These are phyloP conservation scores for Brachypodium distachyon DNA, from an alignment of 202 grass and related monocot genomes.

Conservation along the genomic window DNA sequence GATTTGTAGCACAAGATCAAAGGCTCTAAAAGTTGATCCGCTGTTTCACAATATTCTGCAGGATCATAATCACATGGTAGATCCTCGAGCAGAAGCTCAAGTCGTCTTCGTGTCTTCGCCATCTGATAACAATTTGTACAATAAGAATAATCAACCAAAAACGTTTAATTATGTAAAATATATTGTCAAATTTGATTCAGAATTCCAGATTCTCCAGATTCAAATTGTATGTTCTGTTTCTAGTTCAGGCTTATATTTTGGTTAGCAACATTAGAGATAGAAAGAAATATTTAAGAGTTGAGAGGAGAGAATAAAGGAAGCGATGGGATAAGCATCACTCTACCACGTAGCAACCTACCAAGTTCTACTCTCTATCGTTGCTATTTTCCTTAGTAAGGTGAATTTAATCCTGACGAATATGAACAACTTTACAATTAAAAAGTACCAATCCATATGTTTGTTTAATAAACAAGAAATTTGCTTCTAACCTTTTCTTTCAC, in stretches of 20 bases:
- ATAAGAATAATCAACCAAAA: neutral
- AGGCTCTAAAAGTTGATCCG: constrained; percentile 67
- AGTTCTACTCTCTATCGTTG: too few species aligned
- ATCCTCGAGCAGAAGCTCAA: constrained; percentile 79
- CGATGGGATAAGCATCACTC: too few species aligned
- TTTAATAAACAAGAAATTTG: neutral
- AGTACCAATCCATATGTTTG: neutral
- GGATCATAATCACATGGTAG: constrained; percentile 61
- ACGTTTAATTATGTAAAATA: neutral
- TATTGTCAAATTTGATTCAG: neutral
- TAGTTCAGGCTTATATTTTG: too few species aligned
- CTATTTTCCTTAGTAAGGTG: neutral
- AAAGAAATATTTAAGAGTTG: too few species aligned
- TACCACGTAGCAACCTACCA: too few species aligned
- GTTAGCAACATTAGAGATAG: too few species aligned
- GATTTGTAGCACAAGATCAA: constrained; percentile 83
- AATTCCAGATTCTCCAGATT: neutral
- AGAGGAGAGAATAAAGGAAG: too few species aligned
- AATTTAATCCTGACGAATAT: neutral
- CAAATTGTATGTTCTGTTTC: neutral
- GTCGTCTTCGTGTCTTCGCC: constrained; percentile 57
- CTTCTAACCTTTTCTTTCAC: constrained; percentile 76
- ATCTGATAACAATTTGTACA: constrained; percentile 38
- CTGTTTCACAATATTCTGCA: constrained; percentile 71
- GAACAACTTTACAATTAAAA: neutral